Conservation (phyloP, 2,329 filamentous ascomycete species). For the Fusarium lateritium region DNA sequence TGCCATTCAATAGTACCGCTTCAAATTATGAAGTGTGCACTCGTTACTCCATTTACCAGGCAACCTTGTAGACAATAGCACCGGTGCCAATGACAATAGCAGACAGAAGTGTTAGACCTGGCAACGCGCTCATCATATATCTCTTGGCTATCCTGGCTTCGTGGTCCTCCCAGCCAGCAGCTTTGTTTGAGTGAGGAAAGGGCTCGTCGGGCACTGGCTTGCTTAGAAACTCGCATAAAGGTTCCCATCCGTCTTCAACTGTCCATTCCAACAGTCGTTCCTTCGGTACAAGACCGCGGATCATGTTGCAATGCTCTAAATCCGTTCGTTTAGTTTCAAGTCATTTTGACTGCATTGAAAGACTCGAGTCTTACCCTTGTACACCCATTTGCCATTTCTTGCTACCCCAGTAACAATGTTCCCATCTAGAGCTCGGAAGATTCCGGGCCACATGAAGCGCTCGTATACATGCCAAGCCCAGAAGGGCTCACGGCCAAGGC, state of each 20-base stretch:
- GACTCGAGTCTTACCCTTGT: not conserved
- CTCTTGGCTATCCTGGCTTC: not conserved
- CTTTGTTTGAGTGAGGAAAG: constrained; percentile 19
- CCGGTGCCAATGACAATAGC: not conserved
- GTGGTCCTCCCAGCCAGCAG: constrained; percentile 1
- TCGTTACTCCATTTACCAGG: not conserved
- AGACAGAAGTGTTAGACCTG: not conserved
- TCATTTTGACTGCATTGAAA: not conserved
- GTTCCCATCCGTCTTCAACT: constrained; percentile 27
- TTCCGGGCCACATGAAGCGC: constrained; percentile 12
- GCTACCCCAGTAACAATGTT: constrained; percentile 5
- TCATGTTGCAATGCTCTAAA: constrained; percentile 22
- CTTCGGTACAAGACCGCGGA: constrained; percentile 7
- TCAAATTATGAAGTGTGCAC: no score
- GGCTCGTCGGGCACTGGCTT: constrained; percentile 18
- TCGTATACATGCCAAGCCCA: constrained; percentile 16
- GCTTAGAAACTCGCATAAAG: constrained; percentile 29
- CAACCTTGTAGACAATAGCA: not conserved
- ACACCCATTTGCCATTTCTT: constrained; percentile 18
- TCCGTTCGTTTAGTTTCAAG: not conserved
- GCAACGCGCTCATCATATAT: not conserved
- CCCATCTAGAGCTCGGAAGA: constrained; percentile 14
- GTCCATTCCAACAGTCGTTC: constrained; percentile 27
- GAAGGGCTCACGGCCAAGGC: not conserved
- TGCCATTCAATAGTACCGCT: no score